A percentile compares a stretch with the other conserved stretches of the same genome.
Evolutionary conservation across 2,329 filamentous ascomycete species (phyloP).

Genomic region (Penicillium frequentans): DNA sequence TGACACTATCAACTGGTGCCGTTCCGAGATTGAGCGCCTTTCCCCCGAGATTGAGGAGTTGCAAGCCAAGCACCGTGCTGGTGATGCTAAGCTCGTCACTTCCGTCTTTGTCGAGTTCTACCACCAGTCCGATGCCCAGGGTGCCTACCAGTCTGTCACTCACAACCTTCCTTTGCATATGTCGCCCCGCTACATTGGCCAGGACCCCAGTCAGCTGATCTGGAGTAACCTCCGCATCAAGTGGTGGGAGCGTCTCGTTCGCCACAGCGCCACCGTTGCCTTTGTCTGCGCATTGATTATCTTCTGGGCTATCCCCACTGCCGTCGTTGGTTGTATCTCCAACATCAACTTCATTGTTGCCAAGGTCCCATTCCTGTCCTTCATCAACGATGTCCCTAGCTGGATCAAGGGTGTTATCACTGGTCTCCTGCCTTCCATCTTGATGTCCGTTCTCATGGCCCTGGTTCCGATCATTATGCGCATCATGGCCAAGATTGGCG

Average conservation of each 20-base stretch:
- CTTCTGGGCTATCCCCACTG: constrained; percentile 81
- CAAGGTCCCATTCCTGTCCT: constrained; percentile 67
- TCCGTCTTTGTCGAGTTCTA: constrained; percentile 91
- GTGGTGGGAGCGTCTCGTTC: constrained; percentile 81
- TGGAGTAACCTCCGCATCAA: constrained; percentile 82
- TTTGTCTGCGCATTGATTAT: constrained; percentile 77
- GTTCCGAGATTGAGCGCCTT: constrained; percentile 72
- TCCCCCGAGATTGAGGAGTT: constrained; percentile 69
- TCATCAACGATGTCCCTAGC: constrained; percentile 69
- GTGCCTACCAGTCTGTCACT: constrained; percentile 80
- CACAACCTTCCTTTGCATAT: constrained; percentile 88
- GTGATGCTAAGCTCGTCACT: constrained; percentile 65
- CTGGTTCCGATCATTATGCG: constrained; percentile 81
- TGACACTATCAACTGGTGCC: constrained; percentile 90
- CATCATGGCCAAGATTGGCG: constrained; percentile 73
- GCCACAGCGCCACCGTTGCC: constrained; percentile 66
- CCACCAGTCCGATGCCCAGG: constrained; percentile 78
- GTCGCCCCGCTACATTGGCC: constrained; percentile 79
- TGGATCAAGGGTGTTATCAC: constrained; percentile 79
- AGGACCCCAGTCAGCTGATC: constrained; percentile 77
- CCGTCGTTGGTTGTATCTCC: constrained; percentile 79
- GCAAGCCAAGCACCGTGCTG: constrained; percentile 65
- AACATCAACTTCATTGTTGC: constrained; percentile 72
- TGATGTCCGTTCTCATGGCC: constrained; percentile 81
- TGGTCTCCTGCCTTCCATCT: constrained; percentile 76